Conservation (phyloP, 2,329 filamentous ascomycete species). For the Aureobasidium namibiae region DNA sequence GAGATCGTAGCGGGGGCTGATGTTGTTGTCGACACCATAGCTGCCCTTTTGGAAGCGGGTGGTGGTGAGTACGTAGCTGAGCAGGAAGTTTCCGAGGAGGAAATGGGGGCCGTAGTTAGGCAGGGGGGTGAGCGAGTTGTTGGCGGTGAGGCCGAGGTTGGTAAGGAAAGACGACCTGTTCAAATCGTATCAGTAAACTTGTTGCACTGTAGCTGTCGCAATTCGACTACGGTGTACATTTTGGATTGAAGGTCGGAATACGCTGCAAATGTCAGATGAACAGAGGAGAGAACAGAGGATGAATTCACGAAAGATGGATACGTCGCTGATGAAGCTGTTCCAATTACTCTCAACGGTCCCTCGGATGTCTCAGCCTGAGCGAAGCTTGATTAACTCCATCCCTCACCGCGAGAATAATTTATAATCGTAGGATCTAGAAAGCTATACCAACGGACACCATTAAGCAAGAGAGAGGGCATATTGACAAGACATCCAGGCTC, state of each 20-base stretch:
- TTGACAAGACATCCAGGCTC: too few species aligned
- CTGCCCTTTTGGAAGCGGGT: slow-evolving; percentile 36
- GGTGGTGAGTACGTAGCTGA: slow-evolving; percentile 37
- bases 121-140: slow-evolving; percentile 12
- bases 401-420: neutral
- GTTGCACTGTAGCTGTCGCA: neutral
- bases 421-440: neutral
- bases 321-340: neutral
- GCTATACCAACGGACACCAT: neutral
- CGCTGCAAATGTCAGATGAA: neutral
- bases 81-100: slow-evolving; percentile 35
- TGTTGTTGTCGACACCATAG: slow-evolving; percentile 41
- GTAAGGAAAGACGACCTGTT: slow-evolving; percentile 14
- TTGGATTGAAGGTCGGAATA: too few species aligned
- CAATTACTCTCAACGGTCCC: neutral
- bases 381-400: neutral
- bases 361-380: neutral
- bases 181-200: neutral
- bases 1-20: slow-evolving; percentile 39
- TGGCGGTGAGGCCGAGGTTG: slow-evolving; percentile 20
- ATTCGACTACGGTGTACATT: neutral
- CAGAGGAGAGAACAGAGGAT: neutral
- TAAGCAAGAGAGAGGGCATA: neutral
- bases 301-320: neutral
- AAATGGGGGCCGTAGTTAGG: slow-evolving; percentile 24